Evolutionary conservation across 495 filamentous ascomycete species (phyloP), one percentile per base, ranked within the genome.

Genomic region (Wilcoxina mikolae): DNA sequence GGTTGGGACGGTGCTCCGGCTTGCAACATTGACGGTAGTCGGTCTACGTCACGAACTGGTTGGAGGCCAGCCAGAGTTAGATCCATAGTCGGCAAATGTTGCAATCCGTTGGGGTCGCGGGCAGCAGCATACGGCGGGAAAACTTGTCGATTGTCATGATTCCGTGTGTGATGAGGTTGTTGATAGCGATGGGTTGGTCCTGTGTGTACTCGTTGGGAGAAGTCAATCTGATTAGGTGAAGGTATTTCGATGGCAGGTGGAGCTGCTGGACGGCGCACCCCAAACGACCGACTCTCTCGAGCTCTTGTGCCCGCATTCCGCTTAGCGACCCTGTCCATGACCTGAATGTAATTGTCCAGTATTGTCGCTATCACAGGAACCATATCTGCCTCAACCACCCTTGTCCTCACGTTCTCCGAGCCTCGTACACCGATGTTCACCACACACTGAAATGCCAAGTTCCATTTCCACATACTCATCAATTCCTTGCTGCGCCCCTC

Each of bases 381-480:
- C 84, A 98, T 94, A 65, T 98, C 91, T 57, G 91, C 91, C 71
- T 98, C 91, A 22, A 98, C 91, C 0, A 98, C 90, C 57, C 91
- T 76, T 43, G 93, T 95, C 48, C 91, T 77, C 51, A 98, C 91
- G 56, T 73, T 78, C 70, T 98, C 91, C 3, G 91, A 94, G 53
- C 91, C 91, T 53, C 91, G 79, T 59, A 98, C 91, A 23, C 91
- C 91, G 65, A 98, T 95, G 68, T 98, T 98, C 65, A 96, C 88
- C 27, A 95, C 89, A 68, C 93, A 96, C 65, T 96, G 91, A 65
- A 98, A 95, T 41, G 91, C 91, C 50, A 98, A 75, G 65, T 95
- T 98, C 91, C 91, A 98, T 73, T 96, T 96, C 93, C 91, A 98
- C 84, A 93, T 93, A 65, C 94, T 89, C 89, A 95, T 95, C 81